Conservation (phyloP, 306 rosid genomes). For the Gastrolobium bilobum region DNA sequence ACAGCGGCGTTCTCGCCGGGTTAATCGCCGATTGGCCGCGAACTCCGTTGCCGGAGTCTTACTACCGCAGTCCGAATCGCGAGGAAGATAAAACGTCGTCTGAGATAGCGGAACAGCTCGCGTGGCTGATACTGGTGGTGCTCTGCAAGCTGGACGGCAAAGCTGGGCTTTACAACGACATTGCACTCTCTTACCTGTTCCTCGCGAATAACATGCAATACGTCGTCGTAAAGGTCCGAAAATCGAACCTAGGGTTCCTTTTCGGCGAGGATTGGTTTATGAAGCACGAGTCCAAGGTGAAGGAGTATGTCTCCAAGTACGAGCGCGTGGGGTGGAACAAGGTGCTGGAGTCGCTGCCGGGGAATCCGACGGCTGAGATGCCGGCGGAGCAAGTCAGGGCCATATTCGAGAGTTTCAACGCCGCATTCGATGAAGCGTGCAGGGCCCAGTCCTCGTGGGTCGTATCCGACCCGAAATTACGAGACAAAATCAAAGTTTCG, state of each 20-base stretch:
- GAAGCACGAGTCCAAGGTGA: conserved; percentile 74
- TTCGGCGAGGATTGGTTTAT: conserved; percentile 75
- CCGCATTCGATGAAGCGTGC: conserved; percentile 62
- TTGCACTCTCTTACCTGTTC: conserved; percentile 81
- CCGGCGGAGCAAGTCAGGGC: conserved; percentile 58
- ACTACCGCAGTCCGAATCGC: conserved; percentile 48
- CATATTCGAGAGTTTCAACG: conserved; percentile 55
- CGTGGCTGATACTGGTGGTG: conserved; percentile 76
- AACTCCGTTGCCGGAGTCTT: conserved; percentile 77
- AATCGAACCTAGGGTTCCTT: conserved; percentile 63
- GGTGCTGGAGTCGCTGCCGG: conserved; percentile 64
- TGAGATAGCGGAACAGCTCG: conserved; percentile 58
- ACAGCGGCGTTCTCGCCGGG: conserved; percentile 60
- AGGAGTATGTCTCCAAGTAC: conserved; percentile 73
- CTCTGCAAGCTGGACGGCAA: conserved; percentile 90
- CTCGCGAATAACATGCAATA: conserved; percentile 94
- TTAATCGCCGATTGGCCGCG: conserved; percentile 72
- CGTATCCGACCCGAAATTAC: conserved; percentile 65
- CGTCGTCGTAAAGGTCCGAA: conserved; percentile 70
- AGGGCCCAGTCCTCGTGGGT: conserved; percentile 69
- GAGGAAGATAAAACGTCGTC: conserved; percentile 44
- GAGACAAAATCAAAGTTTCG: conserved; percentile 67
- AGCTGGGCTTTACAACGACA: conserved; percentile 72
- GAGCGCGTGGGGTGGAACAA: conserved; percentile 82
- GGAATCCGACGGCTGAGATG: conserved; percentile 63